Evolutionary conservation across 192 early-diverging fungal genomes (phyloP).

Genomic region (Coemansia sp.): DNA sequence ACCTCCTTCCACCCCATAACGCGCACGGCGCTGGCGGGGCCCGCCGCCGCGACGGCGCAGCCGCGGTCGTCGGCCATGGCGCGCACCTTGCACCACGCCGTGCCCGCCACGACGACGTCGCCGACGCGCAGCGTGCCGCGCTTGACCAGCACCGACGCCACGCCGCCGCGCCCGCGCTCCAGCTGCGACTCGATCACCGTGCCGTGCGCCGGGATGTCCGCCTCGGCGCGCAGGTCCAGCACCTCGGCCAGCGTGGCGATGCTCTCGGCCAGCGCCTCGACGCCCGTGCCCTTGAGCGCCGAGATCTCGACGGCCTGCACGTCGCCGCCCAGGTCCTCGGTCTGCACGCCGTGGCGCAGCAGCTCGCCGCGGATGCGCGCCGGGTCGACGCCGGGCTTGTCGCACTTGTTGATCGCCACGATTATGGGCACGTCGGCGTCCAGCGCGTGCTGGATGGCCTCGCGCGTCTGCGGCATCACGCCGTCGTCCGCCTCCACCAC

Average conservation of each 20-base stretch:
- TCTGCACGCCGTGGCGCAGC: slow-evolving; percentile 75
- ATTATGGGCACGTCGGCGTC: slow-evolving; percentile 87
- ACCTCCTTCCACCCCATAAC: slow-evolving; percentile 94
- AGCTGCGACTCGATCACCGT: slow-evolving; percentile 88
- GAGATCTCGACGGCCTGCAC: slow-evolving; percentile 91
- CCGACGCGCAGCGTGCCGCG: slow-evolving; percentile 86
- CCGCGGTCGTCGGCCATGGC: slow-evolving; percentile 82
- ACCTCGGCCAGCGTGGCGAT: slow-evolving; percentile 88
- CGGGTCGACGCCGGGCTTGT: slow-evolving; percentile 81
- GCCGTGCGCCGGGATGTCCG: slow-evolving; percentile 77
- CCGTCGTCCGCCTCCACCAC: slow-evolving; percentile 98
- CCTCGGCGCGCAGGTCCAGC: slow-evolving; percentile 84
- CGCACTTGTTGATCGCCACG: slow-evolving; percentile 98
- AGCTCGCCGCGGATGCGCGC: slow-evolving; percentile 67
- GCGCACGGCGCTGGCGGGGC: slow-evolving; percentile 84
- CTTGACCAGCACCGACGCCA: slow-evolving; percentile 87
- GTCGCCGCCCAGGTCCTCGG: slow-evolving; percentile 95
- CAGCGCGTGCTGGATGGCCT: slow-evolving; percentile 92
- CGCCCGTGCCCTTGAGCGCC: slow-evolving; percentile 81
- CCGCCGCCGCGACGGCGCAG: slow-evolving; percentile 69
- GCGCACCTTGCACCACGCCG: slow-evolving; percentile 85
- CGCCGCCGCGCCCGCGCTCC: slow-evolving; percentile 83
- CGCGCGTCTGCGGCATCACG: slow-evolving; percentile 97
- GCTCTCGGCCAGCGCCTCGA: slow-evolving; percentile 89
- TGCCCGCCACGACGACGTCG: slow-evolving; percentile 82